Evolutionary conservation across 2,329 filamentous ascomycete species (phyloP), one percentile per base, ranked within the genome.

Genomic region (Diaporthe vaccinii): DNA sequence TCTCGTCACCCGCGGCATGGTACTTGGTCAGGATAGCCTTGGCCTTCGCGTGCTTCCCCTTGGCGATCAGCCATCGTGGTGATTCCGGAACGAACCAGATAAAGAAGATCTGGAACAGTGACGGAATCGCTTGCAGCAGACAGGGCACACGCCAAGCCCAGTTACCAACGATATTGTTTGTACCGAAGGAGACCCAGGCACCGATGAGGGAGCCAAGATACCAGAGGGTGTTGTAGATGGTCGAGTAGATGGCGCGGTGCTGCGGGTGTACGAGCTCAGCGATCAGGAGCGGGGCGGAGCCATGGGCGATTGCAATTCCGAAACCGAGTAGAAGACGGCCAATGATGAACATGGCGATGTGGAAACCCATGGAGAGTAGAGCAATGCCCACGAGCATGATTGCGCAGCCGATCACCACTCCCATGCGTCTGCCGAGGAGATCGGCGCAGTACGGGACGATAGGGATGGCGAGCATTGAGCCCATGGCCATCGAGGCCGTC

Each of bases 1-100:
- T 74, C 31, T 79, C 71, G 74, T 86, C 77, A 55, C 84, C 84
- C 68, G 81, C 78, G 41, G 84, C 84, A 75, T 86, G 85, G 80
- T 76, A 84, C 79, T 82, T 82, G 55, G 49, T 57, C 41, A 77
- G 55, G 36, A 75, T 73, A 6, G 49, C 17, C 59, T 68, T 74
- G 7, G 78, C 71, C 74, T 74, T 76, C 6, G 78, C 74, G 78
- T 91, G 39, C 46, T 76, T 86, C 78, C 92, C 92, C 82, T 92
- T 91, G 79, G 88, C 86, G 78, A 93, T 86, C 20, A 94, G 88
- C 85, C 88, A 94, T 77, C 92, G 88, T 0, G 92, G 92, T 0
- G 89, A 91, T 82, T 94, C 92, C 7, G 92, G 92, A n/a, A 93
- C 85, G 83, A 86, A 91, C 84, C 89, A 93, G 82, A 94, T 91